Evolutionary conservation across 1,139 yeast genomes (phyloP).

Genomic region (Taphrina betulina): DNA sequence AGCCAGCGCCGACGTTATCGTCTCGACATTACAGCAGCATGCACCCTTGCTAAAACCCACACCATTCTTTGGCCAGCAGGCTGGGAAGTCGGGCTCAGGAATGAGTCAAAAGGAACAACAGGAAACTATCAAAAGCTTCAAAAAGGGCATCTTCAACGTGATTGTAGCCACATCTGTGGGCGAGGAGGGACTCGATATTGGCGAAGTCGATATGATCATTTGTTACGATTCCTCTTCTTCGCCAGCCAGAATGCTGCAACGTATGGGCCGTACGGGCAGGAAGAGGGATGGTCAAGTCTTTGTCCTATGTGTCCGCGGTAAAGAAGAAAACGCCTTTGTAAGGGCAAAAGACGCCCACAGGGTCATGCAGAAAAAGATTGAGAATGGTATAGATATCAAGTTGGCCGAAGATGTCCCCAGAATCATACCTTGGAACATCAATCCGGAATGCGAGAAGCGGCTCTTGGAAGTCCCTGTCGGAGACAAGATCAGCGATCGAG

Average conservation of each 20-base stretch:
- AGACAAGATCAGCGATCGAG: constrained; percentile 36
- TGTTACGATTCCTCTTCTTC: constrained; percentile 92
- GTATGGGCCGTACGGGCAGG: constrained; percentile 99
- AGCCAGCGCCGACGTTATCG: constrained; percentile 85
- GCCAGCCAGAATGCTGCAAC: constrained; percentile 87
- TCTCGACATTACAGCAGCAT: constrained; percentile 58
- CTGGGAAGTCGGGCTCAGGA: constrained; percentile 43
- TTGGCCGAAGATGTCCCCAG: constrained; percentile 33
- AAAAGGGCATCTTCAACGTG: constrained; percentile 67
- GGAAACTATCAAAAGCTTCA: constrained; percentile 69
- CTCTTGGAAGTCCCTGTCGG: constrained; percentile 60
- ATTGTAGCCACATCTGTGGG: constrained; percentile 96
- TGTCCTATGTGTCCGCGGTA: constrained; percentile 65
- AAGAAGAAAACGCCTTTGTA: constrained; percentile 76
- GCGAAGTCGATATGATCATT: constrained; percentile 90
- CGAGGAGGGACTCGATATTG: constrained; percentile 97
- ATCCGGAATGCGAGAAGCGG: constrained; percentile 58
- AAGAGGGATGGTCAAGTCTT: constrained; percentile 82
- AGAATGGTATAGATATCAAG: constrained; percentile 24
- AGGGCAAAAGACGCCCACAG: constrained; percentile 83
- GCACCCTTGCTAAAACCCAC: constrained; percentile 61
- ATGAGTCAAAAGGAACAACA: constrained; percentile 50
- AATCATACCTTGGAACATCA: constrained; percentile 59
- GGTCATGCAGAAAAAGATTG: constrained; percentile 55
- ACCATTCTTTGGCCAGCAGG: constrained; percentile 81